Conservation (phyloP, 352 stramenopile genomes). For the Pilasporangium apinafurcum region DNA sequence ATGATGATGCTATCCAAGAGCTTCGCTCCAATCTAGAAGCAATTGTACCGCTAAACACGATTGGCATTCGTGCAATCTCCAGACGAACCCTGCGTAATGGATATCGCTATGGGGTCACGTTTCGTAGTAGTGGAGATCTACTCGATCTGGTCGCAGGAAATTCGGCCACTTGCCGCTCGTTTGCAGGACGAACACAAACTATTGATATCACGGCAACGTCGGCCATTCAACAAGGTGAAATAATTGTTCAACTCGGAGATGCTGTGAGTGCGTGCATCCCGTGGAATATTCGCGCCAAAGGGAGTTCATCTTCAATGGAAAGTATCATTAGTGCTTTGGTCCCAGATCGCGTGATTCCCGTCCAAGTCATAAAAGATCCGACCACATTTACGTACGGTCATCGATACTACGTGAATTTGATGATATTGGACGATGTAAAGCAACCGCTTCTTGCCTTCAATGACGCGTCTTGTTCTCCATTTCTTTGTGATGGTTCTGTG, state of each 20-base stretch:
- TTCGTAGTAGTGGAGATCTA: constrained; percentile 44
- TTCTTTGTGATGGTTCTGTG: constrained; percentile 26
- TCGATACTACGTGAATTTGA: constrained; percentile 46
- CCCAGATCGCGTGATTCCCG: constrained; percentile 22
- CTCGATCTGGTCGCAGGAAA: constrained; percentile 41
- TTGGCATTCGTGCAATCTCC: constrained; percentile 32
- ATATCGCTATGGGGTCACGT: constrained; percentile 42
- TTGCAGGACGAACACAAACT: constrained; percentile 43
- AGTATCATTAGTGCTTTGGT: constrained; percentile 25
- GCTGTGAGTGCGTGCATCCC: constrained; percentile 28
- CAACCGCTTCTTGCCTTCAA: constrained; percentile 18
- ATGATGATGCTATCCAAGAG: constrained; percentile 39
- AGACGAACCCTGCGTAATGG: constrained; percentile 23
- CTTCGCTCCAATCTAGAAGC: constrained; percentile 23
- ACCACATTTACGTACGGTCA: constrained; percentile 20
- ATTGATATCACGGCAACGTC: constrained; percentile 47
- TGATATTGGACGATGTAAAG: constrained; percentile 24
- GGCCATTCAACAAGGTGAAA: constrained; percentile 36
- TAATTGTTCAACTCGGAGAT: constrained; percentile 33
- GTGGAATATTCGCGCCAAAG: constrained; percentile 31
- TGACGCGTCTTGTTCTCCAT: constrained; percentile 26
- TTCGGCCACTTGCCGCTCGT: constrained; percentile 18
- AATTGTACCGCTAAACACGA: constrained; percentile 44
- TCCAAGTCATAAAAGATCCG: constrained; percentile 40
- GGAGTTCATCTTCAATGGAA: constrained; percentile 27